Conservation (phyloP, 169 alveolate genomes). For the Plasmodium vinckei region DNA sequence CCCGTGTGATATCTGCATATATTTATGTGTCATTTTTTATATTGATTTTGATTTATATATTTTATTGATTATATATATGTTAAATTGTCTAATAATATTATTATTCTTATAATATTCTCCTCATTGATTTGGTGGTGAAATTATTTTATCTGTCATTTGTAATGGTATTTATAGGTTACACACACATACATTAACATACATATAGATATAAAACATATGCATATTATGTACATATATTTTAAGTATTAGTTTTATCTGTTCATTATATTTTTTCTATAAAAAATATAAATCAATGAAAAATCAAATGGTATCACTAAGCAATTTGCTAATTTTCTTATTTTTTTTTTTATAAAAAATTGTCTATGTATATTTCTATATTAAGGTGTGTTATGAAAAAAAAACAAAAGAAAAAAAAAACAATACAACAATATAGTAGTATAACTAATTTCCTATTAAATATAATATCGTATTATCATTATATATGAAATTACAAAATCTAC, state of each 20-base stretch:
- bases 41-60: neutral
- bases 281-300: no score
- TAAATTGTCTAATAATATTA: constrained; percentile 15
- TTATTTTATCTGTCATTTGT: constrained; percentile 33
- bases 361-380: no score
- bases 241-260: neutral
- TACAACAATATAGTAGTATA: no score
- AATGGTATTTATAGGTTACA: neutral
- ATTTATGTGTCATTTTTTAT: constrained; percentile 68
- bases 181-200: neutral
- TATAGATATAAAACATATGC: neutral
- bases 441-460: no score
- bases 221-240: constrained; percentile 1
- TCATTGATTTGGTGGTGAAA: constrained; percentile 23
- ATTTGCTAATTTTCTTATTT: no score
- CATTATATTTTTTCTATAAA: no score
- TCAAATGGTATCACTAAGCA: no score
- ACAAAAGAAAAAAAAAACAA: no score
- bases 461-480: no score
- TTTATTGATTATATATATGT: constrained; percentile 6
- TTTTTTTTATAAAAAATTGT: no score
- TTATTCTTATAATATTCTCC: constrained; percentile 31
- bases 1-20: constrained; percentile 55
- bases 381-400: no score
- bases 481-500: no score